These are phyloP conservation scores for Hyaloperonospora brassicae DNA, from an alignment of 352 stramenopile species.

Conservation along the genomic window DNA sequence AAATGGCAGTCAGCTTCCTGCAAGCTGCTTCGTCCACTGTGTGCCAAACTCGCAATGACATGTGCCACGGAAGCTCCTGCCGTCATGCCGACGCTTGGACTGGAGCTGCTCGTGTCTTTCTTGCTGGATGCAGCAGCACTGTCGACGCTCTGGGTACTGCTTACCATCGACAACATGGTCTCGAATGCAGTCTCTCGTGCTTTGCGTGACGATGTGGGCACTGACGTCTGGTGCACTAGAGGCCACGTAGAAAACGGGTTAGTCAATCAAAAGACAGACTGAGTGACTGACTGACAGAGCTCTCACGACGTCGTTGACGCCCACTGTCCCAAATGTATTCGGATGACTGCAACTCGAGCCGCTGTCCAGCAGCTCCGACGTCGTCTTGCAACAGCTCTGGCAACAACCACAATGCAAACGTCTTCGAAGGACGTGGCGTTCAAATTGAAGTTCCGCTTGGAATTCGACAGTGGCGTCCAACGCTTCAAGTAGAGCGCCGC, in stretches of 20 bases:
- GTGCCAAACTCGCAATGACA: conserved; percentile 25
- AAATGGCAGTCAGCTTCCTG: conserved; percentile 6
- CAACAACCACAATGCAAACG: not conserved
- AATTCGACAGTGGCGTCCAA: conserved; percentile 31
- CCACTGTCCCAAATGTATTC: not conserved
- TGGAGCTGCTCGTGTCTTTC: conserved; percentile 7
- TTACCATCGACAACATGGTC: conserved; percentile 61
- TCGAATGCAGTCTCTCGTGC: too few relatives aligned
- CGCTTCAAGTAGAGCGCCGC: conserved; percentile 56
- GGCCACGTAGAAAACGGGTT: not conserved
- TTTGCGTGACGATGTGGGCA: too few relatives aligned
- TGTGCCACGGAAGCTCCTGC: conserved; percentile 25
- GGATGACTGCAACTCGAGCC: conserved; percentile 7
- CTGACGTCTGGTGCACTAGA: conserved; percentile 6
- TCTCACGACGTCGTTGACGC: too few relatives aligned
- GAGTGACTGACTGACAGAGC: not conserved
- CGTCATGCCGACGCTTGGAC: conserved; percentile 15
- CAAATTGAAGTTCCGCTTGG: conserved; percentile 62
- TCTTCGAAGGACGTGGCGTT: conserved; percentile 9
- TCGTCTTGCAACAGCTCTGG: too few relatives aligned
- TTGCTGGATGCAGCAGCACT: conserved; percentile 14
- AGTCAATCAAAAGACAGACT: not conserved
- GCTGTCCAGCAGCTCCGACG: too few relatives aligned
- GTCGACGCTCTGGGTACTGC: conserved; percentile 23
- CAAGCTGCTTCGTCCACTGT: conserved; percentile 12